A percentile compares a stretch with the other conserved stretches of the same genome.
Evolutionary conservation across 169 alveolate genomes (phyloP).

Genomic region (Perkinsus olseni): DNA sequence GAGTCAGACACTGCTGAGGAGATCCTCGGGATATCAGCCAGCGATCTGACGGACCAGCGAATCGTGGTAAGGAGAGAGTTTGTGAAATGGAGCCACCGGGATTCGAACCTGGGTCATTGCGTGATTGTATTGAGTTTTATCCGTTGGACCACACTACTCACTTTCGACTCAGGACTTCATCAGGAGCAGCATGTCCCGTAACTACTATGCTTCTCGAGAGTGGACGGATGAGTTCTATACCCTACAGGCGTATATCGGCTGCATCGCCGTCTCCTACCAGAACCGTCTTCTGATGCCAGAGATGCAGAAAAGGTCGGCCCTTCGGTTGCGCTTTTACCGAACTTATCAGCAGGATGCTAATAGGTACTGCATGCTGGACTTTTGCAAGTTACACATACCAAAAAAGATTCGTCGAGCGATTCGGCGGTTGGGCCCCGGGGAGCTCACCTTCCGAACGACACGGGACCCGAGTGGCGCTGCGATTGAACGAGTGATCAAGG

Average conservation of each 20-base stretch:
- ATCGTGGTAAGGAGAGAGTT: background rate
- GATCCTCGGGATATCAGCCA: background rate
- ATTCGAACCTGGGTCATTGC: background rate
- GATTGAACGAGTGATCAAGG: background rate
- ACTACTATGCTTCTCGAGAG: background rate
- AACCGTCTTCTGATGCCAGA: background rate
- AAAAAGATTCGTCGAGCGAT: background rate
- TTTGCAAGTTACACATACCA: background rate
- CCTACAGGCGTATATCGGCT: background rate
- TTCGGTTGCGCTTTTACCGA: background rate
- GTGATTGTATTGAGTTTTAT: no score
- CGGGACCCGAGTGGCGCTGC: background rate
- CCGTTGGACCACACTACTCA: background rate
- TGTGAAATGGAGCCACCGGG: background rate
- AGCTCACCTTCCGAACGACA: background rate
- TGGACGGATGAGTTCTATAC: background rate
- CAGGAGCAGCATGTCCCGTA: background rate
- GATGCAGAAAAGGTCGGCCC: background rate
- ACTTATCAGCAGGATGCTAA: background rate
- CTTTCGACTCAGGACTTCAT: background rate
- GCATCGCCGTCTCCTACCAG: background rate
- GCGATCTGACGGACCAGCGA: background rate
- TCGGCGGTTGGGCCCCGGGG: background rate
- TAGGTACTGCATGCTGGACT: background rate
- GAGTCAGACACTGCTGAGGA: background rate